Conservation (phyloP, 208 protist genomes). For the Acanthamoeba culbertsoni region DNA sequence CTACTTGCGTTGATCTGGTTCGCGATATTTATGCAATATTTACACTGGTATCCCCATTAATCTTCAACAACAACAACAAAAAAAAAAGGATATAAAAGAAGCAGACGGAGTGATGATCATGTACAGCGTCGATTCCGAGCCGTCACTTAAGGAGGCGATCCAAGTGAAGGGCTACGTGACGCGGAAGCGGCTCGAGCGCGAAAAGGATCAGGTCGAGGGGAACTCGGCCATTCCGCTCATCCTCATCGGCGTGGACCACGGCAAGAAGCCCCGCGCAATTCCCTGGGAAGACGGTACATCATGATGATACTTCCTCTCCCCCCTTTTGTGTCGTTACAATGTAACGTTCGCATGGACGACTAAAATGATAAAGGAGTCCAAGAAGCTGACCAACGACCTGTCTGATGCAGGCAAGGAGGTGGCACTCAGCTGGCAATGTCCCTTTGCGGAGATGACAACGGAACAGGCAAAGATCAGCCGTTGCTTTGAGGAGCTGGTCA, state of each 20-base stretch:
- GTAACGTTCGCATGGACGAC: neutral
- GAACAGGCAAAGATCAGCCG: neutral
- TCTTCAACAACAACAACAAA: neutral
- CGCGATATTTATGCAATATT: neutral
- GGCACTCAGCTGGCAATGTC: constrained; percentile 29
- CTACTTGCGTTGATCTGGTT: neutral
- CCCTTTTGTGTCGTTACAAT: neutral
- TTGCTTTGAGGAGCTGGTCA: constrained; percentile 25
- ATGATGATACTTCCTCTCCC: too few relatives aligned
- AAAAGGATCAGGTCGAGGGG: neutral
- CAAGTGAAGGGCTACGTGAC: constrained; percentile 5
- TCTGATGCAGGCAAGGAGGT: neutral
- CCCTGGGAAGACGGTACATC: constrained; percentile 1
- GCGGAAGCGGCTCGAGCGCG: neutral
- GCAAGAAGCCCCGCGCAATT: neutral
- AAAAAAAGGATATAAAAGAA: neutral
- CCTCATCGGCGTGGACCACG: constrained; percentile 6
- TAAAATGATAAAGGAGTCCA: neutral
- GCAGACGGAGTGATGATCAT: constrained; percentile 47
- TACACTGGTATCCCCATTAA: neutral
- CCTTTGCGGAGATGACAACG: neutral
- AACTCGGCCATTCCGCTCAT: neutral
- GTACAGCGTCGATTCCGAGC: neutral
- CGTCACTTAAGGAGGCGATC: neutral
- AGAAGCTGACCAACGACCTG: neutral